Evolutionary conservation across 1,139 yeast genomes (phyloP).

Genomic region (Meyerozyma elateridarum): DNA sequence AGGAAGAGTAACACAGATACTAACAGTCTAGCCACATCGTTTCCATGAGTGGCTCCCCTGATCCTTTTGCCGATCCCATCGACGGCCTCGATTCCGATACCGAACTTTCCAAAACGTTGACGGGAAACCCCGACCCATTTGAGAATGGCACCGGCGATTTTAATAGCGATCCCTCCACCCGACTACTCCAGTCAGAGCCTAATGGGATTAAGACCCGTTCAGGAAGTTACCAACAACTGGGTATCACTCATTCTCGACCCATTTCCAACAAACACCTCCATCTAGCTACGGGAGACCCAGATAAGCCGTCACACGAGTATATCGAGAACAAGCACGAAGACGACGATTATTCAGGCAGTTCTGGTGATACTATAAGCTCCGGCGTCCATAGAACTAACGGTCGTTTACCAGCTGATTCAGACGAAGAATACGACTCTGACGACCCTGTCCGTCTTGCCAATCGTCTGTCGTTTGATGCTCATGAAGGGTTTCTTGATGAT

Average conservation of each 20-base stretch:
- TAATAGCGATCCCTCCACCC: constrained; percentile 1
- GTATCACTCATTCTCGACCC: not conserved
- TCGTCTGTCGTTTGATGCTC: constrained; percentile 1
- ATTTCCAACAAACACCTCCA: constrained; percentile 2
- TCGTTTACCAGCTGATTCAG: too few relatives aligned
- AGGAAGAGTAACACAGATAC: too few relatives aligned
- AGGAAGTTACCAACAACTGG: not conserved
- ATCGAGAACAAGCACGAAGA: not conserved
- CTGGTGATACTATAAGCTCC: too few relatives aligned
- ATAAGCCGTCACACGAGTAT: not conserved
- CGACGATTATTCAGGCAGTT: too few relatives aligned
- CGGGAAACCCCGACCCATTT: too few relatives aligned
- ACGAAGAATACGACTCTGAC: constrained; percentile 1
- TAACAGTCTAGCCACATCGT: too few relatives aligned
- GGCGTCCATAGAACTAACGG: too few relatives aligned
- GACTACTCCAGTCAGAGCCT: constrained; percentile 1
- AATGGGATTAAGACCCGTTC: not conserved
- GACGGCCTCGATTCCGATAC: too few relatives aligned
- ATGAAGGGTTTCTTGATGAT: constrained; percentile 18
- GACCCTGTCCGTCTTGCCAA: constrained; percentile 2
- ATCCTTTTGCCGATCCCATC: too few relatives aligned
- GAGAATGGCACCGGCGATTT: too few relatives aligned
- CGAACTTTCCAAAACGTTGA: too few relatives aligned
- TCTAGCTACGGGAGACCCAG: not conserved
- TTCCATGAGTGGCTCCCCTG: too few relatives aligned